phyloP scores from a whole-genome alignment of 257 asterid genomes.

The Solanum peruvianum region DNA sequence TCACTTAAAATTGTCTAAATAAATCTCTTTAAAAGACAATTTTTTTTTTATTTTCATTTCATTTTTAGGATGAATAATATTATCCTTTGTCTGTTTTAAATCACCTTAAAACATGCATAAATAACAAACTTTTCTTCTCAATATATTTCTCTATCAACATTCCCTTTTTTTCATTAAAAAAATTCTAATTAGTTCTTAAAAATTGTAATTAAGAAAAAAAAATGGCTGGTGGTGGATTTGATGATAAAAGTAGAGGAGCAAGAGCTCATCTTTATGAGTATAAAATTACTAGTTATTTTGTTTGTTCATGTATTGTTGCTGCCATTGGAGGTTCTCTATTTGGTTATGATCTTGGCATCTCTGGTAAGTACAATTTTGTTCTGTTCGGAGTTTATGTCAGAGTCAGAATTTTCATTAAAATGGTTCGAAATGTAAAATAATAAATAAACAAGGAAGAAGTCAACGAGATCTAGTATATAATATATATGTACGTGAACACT shows the following conservation, averaged over 20 bases:
- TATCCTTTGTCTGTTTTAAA: not conserved
- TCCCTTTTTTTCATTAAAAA: not conserved
- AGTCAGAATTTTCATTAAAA: not conserved
- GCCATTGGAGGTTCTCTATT: constrained; percentile 75
- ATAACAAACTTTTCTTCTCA: not conserved
- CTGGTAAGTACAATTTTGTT: constrained; percentile 24
- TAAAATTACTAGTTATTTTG: constrained; percentile 49
- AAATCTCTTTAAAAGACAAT: not conserved
- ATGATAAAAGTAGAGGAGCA: constrained; percentile 24
- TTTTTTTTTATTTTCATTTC: not conserved
- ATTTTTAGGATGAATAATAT: not conserved
- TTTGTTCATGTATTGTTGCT: constrained; percentile 62
- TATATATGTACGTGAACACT: not conserved
- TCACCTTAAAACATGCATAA: not conserved
- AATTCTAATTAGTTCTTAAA: not conserved
- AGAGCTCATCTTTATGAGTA: constrained; percentile 73
- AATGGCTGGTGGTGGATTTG: constrained; percentile 67
- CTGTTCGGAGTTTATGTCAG: not conserved
- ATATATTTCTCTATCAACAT: not conserved
- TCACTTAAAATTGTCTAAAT: not conserved
- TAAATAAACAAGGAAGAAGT: not conserved
- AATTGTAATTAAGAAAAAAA: not conserved
- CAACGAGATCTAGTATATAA: not conserved
- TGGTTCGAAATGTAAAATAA: not conserved
- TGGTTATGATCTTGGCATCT: constrained; percentile 86